Conservation (phyloP, 768 basidiomycete species). For the Phylloporus arenicola region DNA sequence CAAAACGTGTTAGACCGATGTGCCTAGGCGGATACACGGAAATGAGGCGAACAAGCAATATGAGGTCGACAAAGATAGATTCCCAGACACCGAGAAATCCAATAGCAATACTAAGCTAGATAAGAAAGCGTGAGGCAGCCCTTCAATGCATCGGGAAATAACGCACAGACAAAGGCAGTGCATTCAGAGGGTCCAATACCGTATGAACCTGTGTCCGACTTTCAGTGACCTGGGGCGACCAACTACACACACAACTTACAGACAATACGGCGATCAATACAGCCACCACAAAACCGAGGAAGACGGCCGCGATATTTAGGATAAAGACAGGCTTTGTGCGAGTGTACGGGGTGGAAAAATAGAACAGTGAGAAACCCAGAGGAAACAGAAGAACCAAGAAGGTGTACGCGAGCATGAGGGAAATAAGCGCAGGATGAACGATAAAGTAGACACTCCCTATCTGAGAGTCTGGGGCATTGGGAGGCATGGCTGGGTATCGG, state of each 20-base stretch:
- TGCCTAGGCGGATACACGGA: conserved; percentile 18
- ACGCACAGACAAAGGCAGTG: conserved; percentile 8
- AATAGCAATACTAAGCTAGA: conserved; percentile 14
- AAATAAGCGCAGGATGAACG: not conserved
- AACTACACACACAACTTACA: not conserved
- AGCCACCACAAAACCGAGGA: conserved; percentile 11
- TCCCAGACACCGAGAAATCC: conserved; percentile 20
- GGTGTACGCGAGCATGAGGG: conserved; percentile 7
- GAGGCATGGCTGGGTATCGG: conserved; percentile 4
- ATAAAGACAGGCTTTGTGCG: conserved; percentile 18
- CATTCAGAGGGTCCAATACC: conserved; percentile 18
- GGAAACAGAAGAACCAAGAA: conserved; percentile 19
- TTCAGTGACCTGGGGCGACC: not conserved
- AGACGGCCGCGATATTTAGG: conserved; percentile 12
- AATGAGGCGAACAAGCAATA: conserved; percentile 20
- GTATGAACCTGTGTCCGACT: conserved; percentile 15
- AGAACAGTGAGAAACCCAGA: conserved; percentile 14
- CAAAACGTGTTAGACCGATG: conserved; percentile 5
- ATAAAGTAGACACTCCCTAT: not conserved
- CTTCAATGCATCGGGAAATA: not conserved
- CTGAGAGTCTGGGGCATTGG: conserved; percentile 3
- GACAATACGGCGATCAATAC: conserved; percentile 10
- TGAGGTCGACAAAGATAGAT: conserved; percentile 22
- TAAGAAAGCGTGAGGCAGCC: not conserved
- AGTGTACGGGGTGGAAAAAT: conserved; percentile 14